Conservation (phyloP, 139 green algal species). For the Medakamo hakoo region DNA sequence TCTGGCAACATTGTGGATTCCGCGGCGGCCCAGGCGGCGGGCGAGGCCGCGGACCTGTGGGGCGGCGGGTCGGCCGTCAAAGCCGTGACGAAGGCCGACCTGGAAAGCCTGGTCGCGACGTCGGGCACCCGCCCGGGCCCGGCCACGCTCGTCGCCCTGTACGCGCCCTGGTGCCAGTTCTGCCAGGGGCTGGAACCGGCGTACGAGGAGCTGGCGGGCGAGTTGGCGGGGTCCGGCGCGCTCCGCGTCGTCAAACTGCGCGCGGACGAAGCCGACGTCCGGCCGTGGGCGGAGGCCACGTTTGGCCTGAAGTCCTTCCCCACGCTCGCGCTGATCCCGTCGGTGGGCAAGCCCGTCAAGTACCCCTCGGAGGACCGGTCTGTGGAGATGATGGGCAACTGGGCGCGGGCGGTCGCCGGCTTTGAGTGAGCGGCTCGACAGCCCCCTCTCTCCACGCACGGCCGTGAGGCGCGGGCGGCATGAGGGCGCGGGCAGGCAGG, state of each 20-base stretch:
- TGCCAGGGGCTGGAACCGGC: slow-evolving; percentile 66
- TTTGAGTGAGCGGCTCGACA: slow-evolving; percentile 6
- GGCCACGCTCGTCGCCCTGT: slow-evolving; percentile 76
- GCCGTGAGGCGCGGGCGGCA: no score
- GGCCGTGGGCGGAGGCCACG: slow-evolving; percentile 46
- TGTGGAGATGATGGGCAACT: slow-evolving; percentile 65
- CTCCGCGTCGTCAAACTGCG: slow-evolving; percentile 65
- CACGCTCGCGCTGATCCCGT: slow-evolving; percentile 69
- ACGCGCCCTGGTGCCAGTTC: slow-evolving; percentile 93
- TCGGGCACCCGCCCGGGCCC: slow-evolving; percentile 20
- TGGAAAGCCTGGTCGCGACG: slow-evolving; percentile 34
- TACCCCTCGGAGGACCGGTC: slow-evolving; percentile 71
- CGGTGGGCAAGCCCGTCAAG: slow-evolving; percentile 39
- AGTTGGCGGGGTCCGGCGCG: slow-evolving; percentile 26
- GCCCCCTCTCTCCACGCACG: no score
- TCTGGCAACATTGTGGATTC: slow-evolving; percentile 57
- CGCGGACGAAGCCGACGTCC: slow-evolving; percentile 54
- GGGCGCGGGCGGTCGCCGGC: slow-evolving; percentile 48
- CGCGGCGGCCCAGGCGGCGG: slow-evolving; percentile 11
- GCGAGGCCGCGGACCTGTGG: slow-evolving; percentile 46
- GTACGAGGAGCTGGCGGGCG: slow-evolving; percentile 48
- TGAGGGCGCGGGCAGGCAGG: no score
- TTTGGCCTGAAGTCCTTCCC: slow-evolving; percentile 81
- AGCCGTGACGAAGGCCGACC: slow-evolving; percentile 36
- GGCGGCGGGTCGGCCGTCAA: slow-evolving; percentile 21